These are phyloP conservation scores for Corrigiola litoralis DNA, from an alignment of 179 eudicot species.

Conservation along the genomic window DNA sequence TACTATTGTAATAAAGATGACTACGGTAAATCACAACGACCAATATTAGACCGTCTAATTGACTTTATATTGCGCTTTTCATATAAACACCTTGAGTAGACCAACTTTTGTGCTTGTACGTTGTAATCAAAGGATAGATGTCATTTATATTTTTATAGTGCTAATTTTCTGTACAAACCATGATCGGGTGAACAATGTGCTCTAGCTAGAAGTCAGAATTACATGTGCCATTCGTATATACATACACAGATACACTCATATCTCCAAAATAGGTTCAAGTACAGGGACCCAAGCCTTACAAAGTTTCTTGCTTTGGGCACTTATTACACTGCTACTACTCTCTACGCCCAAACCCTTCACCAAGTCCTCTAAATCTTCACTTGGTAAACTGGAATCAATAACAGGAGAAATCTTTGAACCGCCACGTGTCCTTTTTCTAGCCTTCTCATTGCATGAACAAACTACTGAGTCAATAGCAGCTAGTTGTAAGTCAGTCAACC, in stretches of 20 bases:
- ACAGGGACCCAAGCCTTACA: slow-evolving; percentile 23
- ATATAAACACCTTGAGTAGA: too few relatives aligned
- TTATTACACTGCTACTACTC: slow-evolving; percentile 2
- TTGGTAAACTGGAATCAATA: background rate
- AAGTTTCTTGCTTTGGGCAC: slow-evolving; percentile 12
- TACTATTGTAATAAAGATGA: too few relatives aligned
- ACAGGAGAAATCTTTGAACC: slow-evolving; percentile 15
- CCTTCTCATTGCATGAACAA: background rate
- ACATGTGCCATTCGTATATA: background rate
- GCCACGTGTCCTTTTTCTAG: slow-evolving; percentile 10
- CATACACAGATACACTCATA: background rate
- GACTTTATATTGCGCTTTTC: too few relatives aligned
- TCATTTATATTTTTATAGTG: too few relatives aligned
- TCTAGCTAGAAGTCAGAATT: background rate
- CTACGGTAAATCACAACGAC: too few relatives aligned
- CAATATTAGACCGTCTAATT: too few relatives aligned
- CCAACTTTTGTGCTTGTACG: too few relatives aligned
- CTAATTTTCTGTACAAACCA: too few relatives aligned
- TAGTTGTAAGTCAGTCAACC: slow-evolving; percentile 12
- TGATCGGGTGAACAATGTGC: too few relatives aligned
- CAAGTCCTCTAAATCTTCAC: slow-evolving; percentile 11
- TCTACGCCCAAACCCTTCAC: slow-evolving; percentile 7
- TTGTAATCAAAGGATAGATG: too few relatives aligned
- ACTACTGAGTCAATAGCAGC: slow-evolving; percentile 8
- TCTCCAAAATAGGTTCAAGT: slow-evolving; percentile 25